Evolutionary conservation across 2,329 filamentous ascomycete species (phyloP), one percentile per base, ranked within the genome.

Genomic region (Cladosporium cucumerinum): DNA sequence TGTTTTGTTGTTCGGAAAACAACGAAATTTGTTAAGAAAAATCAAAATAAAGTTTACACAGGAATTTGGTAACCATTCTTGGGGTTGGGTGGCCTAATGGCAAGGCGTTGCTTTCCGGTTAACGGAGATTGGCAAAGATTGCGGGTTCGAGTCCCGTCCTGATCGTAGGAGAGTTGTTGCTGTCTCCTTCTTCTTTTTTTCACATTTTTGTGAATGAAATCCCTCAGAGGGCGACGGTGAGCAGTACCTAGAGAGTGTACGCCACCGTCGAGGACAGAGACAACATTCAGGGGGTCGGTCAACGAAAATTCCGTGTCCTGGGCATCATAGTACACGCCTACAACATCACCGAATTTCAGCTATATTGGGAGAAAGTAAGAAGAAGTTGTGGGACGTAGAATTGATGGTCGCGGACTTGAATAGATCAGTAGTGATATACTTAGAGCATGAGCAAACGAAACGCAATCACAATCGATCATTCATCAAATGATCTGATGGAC

Each of bases 81-180:
- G n/a, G n/a, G 61, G 61, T 23, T 2, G 61, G 54, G 61, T 64
- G 61, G 61, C 61, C 54, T 64, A 64, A 64, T 64, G 61, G 61
- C 32, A 64, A 64, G 54, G 61, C 61, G 61, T 64, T 49, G 61
- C 52, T 64, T 64, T 64, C 61, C 61, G 61, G 61, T 52, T 51
- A 8, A 43, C 16, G 32, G 6, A 32, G 43, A 23, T 12, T 64
- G 61, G 61, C 61, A 57, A 63, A 63, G 61, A 63, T 51, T 64
- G 61, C 54, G 61, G 61, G 61, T 64, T 64, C 61, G 61, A 64
- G 61, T 63, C 60, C 60, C 60, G 60, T 63, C 51, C 43, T 51
- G 16, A 8, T 58, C 57, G 57, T 39, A 30, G 7, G 7, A 30
- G 28, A 5, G 10, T 6, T 30, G 3, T 30, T 34, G 32, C 14